A percentile compares a stretch with the other conserved stretches of the same genome.
Evolutionary conservation across 371 early-diverging fungal species (phyloP).

Genomic region (Mucor irregularis): DNA sequence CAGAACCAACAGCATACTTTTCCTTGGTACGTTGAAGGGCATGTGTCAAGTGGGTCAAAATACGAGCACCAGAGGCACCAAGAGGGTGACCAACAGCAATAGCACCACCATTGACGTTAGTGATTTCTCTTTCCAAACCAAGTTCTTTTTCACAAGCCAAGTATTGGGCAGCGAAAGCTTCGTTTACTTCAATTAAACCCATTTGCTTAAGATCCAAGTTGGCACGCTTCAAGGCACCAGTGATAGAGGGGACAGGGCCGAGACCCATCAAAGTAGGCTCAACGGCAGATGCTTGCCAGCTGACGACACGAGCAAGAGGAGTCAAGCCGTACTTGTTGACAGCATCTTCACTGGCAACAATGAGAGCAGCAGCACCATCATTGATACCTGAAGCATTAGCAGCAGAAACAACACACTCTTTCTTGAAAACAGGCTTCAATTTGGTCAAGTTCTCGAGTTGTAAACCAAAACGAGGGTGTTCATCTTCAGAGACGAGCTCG

Average conservation of each 20-base stretch:
- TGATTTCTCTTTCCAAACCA: constrained; percentile 74
- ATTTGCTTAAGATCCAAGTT: constrained; percentile 82
- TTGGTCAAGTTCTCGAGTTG: constrained; percentile 78
- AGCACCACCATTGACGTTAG: constrained; percentile 93
- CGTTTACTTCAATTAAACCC: constrained; percentile 94
- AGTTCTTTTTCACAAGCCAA: constrained; percentile 90
- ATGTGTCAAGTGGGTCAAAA: constrained; percentile 86
- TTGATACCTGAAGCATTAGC: constrained; percentile 96
- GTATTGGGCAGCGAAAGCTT: constrained; percentile 96
- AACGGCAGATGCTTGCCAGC: constrained; percentile 85
- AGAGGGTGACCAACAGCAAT: constrained; percentile 98
- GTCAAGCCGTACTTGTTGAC: constrained; percentile 78
- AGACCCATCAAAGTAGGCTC: constrained; percentile 88
- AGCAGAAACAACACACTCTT: constrained; percentile 91
- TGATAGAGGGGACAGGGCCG: constrained; percentile 94
- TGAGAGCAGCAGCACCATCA: constrained; percentile 93
- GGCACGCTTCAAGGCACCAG: constrained; percentile 83
- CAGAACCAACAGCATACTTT: constrained; percentile 90
- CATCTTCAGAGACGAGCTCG: constrained; percentile 74
- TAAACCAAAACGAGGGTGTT: constrained; percentile 88
- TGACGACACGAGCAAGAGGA: constrained; percentile 88
- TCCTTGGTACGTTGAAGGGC: constrained; percentile 78
- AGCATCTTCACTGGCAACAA: constrained; percentile 88
- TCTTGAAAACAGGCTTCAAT: constrained; percentile 88
- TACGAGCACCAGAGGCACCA: constrained; percentile 95